Evolutionary conservation across 176 grass and related monocot genomes (phyloP).

Genomic region (Oryza rufipogon): DNA sequence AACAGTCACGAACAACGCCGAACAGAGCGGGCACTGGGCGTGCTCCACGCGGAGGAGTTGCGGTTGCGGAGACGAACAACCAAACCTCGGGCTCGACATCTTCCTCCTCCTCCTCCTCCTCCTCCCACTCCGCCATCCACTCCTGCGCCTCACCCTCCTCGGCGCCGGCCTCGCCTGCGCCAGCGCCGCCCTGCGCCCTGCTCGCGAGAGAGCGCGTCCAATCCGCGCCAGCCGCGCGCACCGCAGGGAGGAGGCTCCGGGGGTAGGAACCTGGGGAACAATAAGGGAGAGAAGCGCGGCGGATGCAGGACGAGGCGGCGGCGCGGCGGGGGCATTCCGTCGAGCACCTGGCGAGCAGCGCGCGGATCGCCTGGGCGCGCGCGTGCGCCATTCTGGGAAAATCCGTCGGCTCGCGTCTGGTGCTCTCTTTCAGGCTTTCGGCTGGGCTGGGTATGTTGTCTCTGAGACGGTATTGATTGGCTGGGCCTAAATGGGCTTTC

Average conservation of each 20-base stretch:
- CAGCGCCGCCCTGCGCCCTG: slow-evolving; percentile 15
- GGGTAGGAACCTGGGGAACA: too few species aligned
- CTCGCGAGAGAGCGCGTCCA: slow-evolving; percentile 32
- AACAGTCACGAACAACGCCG: not conserved
- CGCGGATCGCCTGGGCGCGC: slow-evolving; percentile 27
- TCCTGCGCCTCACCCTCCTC: slow-evolving; percentile 8
- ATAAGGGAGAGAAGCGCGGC: not conserved
- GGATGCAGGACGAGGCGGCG: slow-evolving; percentile 8
- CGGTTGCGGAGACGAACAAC: not conserved
- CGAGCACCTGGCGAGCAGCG: slow-evolving; percentile 49
- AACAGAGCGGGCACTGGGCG: not conserved
- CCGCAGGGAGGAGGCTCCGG: not conserved
- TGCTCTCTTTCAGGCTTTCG: not conserved
- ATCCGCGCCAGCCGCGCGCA: not conserved
- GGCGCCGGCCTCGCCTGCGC: not conserved
- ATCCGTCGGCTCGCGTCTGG: not conserved
- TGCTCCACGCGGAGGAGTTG: not conserved
- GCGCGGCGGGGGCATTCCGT: slow-evolving; percentile 15
- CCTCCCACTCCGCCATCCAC: slow-evolving; percentile 56
- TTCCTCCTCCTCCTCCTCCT: slow-evolving; percentile 45
- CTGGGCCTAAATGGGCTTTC: not conserved
- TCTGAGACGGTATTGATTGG: not conserved
- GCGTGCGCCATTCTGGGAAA: slow-evolving; percentile 6
- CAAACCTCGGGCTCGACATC: slow-evolving; percentile 57
- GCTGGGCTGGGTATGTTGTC: not conserved